phyloP scores from a whole-genome alignment of 192 early-diverging fungal genomes.

The Rhizoclosmatium sp. region DNA sequence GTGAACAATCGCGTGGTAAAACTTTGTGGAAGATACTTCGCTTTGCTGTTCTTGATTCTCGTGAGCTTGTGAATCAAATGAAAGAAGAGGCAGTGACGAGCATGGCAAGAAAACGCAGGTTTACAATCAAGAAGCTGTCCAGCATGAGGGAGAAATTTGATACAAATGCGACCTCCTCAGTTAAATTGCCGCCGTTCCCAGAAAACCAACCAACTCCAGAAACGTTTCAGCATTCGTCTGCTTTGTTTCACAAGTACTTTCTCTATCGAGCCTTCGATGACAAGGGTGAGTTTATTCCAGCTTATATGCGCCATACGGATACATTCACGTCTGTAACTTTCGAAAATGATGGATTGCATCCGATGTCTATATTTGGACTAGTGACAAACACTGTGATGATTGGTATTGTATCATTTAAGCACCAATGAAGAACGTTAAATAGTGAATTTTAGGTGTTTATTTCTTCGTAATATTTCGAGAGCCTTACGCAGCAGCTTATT shows the following conservation, averaged over 20 bases:
- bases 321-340: neutral
- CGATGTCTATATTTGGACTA: neutral
- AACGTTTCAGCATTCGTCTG: neutral
- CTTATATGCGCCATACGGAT: neutral
- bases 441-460: too few relatives aligned
- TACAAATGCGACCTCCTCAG: too few relatives aligned
- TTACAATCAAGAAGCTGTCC: too few relatives aligned
- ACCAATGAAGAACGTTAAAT: neutral
- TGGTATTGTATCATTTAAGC: neutral
- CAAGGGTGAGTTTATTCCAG: slow-evolving; percentile 1
- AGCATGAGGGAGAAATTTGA: too few relatives aligned
- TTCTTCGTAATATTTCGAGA: neutral
- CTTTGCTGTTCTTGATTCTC: neutral
- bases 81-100: neutral
- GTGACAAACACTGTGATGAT: neutral
- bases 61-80: neutral
- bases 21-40: neutral
- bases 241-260: neutral
- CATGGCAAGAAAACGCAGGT: too few relatives aligned
- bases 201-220: too few relatives aligned
- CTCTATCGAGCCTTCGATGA: slow-evolving; percentile 22
- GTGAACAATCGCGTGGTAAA: neutral
- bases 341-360: slow-evolving; percentile 1
- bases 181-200: too few relatives aligned
- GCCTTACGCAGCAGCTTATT: neutral